Evolutionary conservation across 805 yeast species (phyloP), one percentile per base, ranked within the genome.

Genomic region (Metschnikowia continentalis): DNA sequence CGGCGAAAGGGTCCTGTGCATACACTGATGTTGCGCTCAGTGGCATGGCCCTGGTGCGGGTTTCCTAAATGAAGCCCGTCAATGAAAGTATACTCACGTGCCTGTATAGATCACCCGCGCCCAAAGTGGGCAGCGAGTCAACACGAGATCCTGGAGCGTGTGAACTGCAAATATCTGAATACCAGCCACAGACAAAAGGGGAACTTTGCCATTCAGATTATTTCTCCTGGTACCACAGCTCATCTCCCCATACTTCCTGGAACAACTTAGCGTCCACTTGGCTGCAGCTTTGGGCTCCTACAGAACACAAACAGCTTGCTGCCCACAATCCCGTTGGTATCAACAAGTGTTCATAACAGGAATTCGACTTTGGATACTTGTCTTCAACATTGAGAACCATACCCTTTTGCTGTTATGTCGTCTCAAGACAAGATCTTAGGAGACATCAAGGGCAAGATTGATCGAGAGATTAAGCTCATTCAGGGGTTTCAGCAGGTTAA

Each of bases 381-480:
- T 35, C 40, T 37, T n/a, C n/a, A 37, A 14, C 7, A 37, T 35
- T 15, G 15, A 20, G 6, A 32, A 7, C 26, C 45, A 32, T 8
- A n/a, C 19, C 19, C 5, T 20, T 7, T 32, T 13, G 32, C 41
- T 7, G 22, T 38, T 33, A 58, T 58, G 61, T 48, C 54, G 23
- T 44, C 54, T 7, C 62, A 60, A 41, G 68, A 69, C 26, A 61
- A 71, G 39, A 70, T 72, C 33, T 59, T 81, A 50, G 71, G 78
- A 40, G 97, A 92, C 61, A 90, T 94, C 67, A 76, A 79, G 60
- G 81, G 81, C 60, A 92, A 90, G 75, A 91, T 94, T 61, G 92
- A 88, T 60, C 80, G 96, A 52, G 97, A 94, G 70, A 76, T 77
- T 62, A 90, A 88, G 64, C 85, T 92, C 69, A 89, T 92, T 44